Percentiles rank a stretch among this genome's conserved stretches.
phyloP scores from a whole-genome alignment of 1,284 basidiomycete species.

The Macrocybe sp. region DNA sequence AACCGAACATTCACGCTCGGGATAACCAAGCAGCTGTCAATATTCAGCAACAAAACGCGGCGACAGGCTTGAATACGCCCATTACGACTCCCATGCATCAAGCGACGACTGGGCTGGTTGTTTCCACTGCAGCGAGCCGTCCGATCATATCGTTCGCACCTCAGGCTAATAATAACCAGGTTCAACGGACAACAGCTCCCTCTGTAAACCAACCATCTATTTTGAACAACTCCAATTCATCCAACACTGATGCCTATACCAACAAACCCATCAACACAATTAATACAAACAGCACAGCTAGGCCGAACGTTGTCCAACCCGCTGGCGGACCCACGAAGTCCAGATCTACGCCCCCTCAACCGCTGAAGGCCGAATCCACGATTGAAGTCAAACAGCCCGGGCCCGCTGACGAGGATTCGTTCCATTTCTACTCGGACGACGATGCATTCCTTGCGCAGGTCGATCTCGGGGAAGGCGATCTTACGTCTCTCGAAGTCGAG shows the following conservation, averaged over 20 bases:
- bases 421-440: constrained; percentile 56
- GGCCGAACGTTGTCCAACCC: neutral
- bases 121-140: too few relatives aligned
- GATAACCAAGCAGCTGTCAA: neutral
- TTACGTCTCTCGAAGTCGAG: constrained; percentile 38
- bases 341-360: neutral
- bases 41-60: neutral
- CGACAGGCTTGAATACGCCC: neutral
- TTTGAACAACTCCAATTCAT: neutral
- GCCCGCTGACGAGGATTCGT: constrained; percentile 33
- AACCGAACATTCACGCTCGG: too few relatives aligned
- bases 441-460: constrained; percentile 56
- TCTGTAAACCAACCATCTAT: neutral
- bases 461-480: constrained; percentile 50
- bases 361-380: neutral
- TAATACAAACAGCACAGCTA: constrained; percentile 2
- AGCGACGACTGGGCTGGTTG: too few relatives aligned
- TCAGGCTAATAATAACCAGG: neutral
- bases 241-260: neutral
- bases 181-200: neutral
- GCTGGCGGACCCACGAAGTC: neutral
- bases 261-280: neutral
- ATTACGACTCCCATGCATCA: neutral
- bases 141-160: neutral
- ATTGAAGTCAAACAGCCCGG: constrained; percentile 1